Conservation (phyloP, 2,329 filamentous ascomycete genomes). For the Colletotrichum lupini region DNA sequence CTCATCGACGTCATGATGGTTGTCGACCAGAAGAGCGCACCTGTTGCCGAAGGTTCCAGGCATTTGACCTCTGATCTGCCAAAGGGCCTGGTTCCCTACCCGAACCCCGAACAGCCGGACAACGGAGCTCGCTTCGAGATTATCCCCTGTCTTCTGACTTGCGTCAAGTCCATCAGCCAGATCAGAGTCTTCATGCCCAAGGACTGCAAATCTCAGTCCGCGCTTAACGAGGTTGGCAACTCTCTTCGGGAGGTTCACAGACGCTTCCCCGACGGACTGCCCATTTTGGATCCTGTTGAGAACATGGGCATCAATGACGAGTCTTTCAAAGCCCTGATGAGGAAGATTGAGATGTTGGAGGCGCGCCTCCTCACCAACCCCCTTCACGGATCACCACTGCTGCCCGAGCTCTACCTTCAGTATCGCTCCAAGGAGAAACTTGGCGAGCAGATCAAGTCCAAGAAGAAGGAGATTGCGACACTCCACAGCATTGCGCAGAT, state of each 20-base stretch:
- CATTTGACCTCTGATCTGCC: slow-evolving; percentile 60
- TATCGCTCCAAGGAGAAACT: slow-evolving; percentile 85
- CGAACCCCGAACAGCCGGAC: slow-evolving; percentile 66
- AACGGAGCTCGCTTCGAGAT: slow-evolving; percentile 75
- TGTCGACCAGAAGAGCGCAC: slow-evolving; percentile 62
- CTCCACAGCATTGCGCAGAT: slow-evolving; percentile 91
- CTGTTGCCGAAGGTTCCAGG: slow-evolving; percentile 51
- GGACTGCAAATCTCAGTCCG: slow-evolving; percentile 75
- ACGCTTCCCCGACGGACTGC: slow-evolving; percentile 92
- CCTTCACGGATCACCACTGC: slow-evolving; percentile 87
- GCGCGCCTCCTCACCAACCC: slow-evolving; percentile 89
- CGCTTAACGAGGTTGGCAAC: slow-evolving; percentile 75
- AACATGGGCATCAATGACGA: slow-evolving; percentile 96
- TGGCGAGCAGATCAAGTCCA: slow-evolving; percentile 82
- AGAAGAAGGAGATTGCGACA: slow-evolving; percentile 87
- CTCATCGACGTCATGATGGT: slow-evolving; percentile 85
- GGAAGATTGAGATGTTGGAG: slow-evolving; percentile 97
- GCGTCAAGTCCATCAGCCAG: slow-evolving; percentile 85
- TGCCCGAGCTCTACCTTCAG: slow-evolving; percentile 87
- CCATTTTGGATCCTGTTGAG: slow-evolving; percentile 90
- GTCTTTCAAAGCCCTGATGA: slow-evolving; percentile 89
- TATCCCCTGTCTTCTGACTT: slow-evolving; percentile 87
- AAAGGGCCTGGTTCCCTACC: slow-evolving; percentile 72
- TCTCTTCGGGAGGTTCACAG: slow-evolving; percentile 81
- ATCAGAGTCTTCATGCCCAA: slow-evolving; percentile 85